Conservation (phyloP, 2,329 filamentous ascomycete species). For the Onygenales sp. region DNA sequence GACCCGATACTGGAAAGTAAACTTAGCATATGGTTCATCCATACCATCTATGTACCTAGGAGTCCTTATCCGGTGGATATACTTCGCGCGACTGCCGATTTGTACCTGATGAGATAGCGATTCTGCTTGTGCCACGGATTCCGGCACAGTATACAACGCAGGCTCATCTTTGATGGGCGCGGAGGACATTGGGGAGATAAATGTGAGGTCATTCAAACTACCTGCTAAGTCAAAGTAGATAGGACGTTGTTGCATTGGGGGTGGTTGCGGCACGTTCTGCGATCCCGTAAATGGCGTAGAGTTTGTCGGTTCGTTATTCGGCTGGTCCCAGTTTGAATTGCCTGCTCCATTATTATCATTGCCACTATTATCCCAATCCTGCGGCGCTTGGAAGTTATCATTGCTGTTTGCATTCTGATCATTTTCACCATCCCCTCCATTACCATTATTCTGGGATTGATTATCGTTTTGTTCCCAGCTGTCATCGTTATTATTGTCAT, state of each 20-base stretch:
- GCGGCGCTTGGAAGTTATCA: background rate
- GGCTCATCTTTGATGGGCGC: conserved; percentile 9
- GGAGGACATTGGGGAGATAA: conserved; percentile 8
- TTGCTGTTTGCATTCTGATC: background rate
- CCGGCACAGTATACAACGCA: conserved; percentile 14
- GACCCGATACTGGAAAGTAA: conserved; percentile 23
- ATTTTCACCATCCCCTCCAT: background rate
- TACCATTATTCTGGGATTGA: background rate
- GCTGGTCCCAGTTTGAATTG: background rate
- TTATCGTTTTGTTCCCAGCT: background rate
- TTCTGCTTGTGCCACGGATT: conserved; percentile 8
- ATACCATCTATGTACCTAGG: conserved; percentile 21
- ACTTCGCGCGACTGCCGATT: conserved; percentile 18
- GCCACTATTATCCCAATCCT: background rate
- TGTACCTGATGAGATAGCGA: conserved; percentile 22
- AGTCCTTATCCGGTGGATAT: conserved; percentile 19
- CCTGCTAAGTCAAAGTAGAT: background rate
- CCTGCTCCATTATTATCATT: background rate
- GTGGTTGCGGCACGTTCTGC: background rate
- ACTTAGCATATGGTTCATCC: conserved; percentile 23
- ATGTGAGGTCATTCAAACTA: background rate
- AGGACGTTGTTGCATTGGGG: background rate
- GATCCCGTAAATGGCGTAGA: background rate
- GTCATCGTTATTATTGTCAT: background rate
- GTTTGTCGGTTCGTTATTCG: background rate